Evolutionary conservation across 2,329 filamentous ascomycete species (phyloP), one percentile per base, ranked within the genome.

Genomic region (Aspergillus sp.): DNA sequence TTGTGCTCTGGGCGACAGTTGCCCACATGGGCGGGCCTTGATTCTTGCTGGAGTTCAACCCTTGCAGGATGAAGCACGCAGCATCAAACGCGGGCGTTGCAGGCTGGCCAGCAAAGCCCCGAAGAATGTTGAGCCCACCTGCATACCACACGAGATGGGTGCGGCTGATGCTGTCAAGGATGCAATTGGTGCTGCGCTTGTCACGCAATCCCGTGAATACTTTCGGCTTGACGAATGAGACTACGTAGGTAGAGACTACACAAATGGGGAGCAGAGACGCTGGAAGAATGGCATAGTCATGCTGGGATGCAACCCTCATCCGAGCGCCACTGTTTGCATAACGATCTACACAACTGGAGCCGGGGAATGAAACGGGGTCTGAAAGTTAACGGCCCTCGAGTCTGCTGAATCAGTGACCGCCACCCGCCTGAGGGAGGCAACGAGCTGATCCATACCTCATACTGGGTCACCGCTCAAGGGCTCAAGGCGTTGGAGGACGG

Each of bases 361-460:
- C 48, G 54, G 54, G 60, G 63, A 64, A 61, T 65, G 61, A 59
- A 50, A 62, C 49, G 54, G 45, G 13, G 34, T 27, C 5, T 45
- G 11, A 47, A 39, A 46, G 49, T 47, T 20, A 34, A 20, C 17
- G 33, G 7, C n/a, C 3, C 11, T 20, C 15, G n/a, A 50, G 34
- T 4, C 13, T 17, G 7, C 7, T 17, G 24, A 12, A 34, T 19
- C 11, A 37, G 42, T 33, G 30, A 34, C 27, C 19, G 17, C 34
- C 40, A 30, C 30, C 30, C 19, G 8, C 11, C 42, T 30, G n/a
- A 49, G 44, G 37, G n/a, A 7, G 19, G 30, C 22, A 49, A 19
- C n/a, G 4, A 42, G 62, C 24, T 48, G 64, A 66, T 66, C 64
- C 64, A 66, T 66, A 55, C 61, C 58, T 53, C 22, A 39, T 39